These are phyloP conservation scores for Coffea eugenioides DNA, from an alignment of 257 asterid species.

Conservation along the genomic window DNA sequence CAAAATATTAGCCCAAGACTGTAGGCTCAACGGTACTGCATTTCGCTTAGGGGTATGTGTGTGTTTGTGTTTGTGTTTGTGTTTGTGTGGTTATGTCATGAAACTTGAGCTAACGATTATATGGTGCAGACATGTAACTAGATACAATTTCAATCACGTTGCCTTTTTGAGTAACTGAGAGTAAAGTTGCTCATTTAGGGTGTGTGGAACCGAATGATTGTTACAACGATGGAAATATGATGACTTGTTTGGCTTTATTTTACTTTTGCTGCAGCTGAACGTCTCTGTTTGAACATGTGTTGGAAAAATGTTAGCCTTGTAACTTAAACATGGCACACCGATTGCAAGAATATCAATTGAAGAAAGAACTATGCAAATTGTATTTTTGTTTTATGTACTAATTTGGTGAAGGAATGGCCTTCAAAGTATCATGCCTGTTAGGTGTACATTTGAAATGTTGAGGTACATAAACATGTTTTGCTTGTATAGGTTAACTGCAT, in stretches of 20 bases:
- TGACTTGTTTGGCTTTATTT: background rate
- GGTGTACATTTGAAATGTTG: background rate
- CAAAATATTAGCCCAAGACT: constrained; percentile 79
- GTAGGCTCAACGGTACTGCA: constrained; percentile 93
- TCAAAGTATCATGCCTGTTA: background rate
- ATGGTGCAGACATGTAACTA: background rate
- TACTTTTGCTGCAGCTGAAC: background rate
- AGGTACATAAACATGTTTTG: background rate
- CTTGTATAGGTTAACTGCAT: background rate
- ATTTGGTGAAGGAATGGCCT: background rate
- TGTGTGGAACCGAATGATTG: no score
- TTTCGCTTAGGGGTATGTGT: constrained; percentile 90
- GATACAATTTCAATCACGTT: background rate
- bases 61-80: no score
- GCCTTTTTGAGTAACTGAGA: background rate
- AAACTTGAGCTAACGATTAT: background rate
- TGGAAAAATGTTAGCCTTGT: background rate
- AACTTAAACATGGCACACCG: background rate
- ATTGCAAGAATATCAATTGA: background rate
- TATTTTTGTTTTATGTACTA: background rate
- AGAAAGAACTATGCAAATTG: background rate
- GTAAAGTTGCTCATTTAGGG: background rate
- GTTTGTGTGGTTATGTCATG: background rate
- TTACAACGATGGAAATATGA: no score
- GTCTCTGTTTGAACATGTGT: background rate